Conservation (phyloP, 371 early-diverging fungal species). For the Conidiobolus incongruus region DNA sequence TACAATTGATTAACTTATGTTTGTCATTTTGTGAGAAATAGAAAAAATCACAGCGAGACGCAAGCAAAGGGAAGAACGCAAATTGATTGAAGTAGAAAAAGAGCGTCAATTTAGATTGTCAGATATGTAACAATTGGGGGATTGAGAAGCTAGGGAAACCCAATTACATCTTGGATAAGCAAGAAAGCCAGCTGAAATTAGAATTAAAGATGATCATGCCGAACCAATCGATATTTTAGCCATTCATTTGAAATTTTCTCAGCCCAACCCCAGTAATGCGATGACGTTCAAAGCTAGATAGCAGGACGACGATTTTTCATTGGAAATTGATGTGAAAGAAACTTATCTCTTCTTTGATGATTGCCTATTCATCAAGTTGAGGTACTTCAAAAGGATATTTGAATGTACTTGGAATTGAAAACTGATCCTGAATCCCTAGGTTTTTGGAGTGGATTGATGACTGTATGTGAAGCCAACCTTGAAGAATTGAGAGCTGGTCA, state of each 20-base stretch:
- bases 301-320: constrained; percentile 20
- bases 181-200: constrained; percentile 70
- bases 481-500: constrained; percentile 14
- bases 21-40: constrained; percentile 49
- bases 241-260: constrained; percentile 63
- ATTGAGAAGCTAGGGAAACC: constrained; percentile 83
- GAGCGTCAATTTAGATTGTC: constrained; percentile 43
- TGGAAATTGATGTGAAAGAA: constrained; percentile 67
- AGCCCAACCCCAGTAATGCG: too few relatives aligned
- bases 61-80: constrained; percentile 49
- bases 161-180: constrained; percentile 79
- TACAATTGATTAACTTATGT: too few relatives aligned
- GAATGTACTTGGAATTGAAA: constrained; percentile 64
- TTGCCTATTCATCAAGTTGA: constrained; percentile 36
- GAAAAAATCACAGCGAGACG: constrained; percentile 57
- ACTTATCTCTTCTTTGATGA: constrained; percentile 69
- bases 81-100: constrained; percentile 61
- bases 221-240: constrained; percentile 85
- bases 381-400: constrained; percentile 63
- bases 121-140: constrained; percentile 71
- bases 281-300: constrained; percentile 38
- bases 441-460: constrained; percentile 69
- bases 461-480: constrained; percentile 54
- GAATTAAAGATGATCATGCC: constrained; percentile 69
- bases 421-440: constrained; percentile 37